Base-by-base conservation (phyloP, 371 early-diverging fungal species). In the Mucor irregularis region DNA sequence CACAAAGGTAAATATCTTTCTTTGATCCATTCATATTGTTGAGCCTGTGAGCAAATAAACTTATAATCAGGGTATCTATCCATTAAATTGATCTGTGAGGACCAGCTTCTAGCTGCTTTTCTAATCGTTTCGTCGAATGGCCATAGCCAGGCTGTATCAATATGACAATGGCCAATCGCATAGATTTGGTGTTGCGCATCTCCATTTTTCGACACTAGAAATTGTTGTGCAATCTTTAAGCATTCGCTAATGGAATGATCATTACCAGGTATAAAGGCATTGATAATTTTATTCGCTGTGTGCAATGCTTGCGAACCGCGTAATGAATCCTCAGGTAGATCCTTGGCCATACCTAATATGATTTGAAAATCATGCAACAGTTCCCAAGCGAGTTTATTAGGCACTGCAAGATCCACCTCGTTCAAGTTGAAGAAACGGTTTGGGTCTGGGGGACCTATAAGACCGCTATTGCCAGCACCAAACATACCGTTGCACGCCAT, bases 121-220 rank as follows among this genome's bases (percentile, higher is more conserved):
- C 96, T 84, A 49, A 90, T 90, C 2, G 97, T 97, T 67, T 97
- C 96, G 51, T 85, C 96, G 65, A 84, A 96, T 0, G 94, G 92
- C 97, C 82, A 81, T 30, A 84, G 33, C 83, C 81, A 83, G 7
- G 82, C 84, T 1, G 88, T 89, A 62, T 89, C 76, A 46, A 68
- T 72, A 49, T 71, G 69, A 53, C 70, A 70, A 39, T 70, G 74
- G 3, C 74, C 74, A 28, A 74, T 45, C 0, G 71, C 70, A 56
- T 56, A 56, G 26, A 70, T 60, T 13, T 57, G 56, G 42, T 73
- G 73, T 21, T 69, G 69, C 14, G 69, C 47, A 21, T 69, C 69
- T 11, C 69, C 73, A 48, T 73, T 70, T 51, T 72, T 84, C 1
- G 73, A 66, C 0, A 62, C 66, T 40, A 95, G 77, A 60, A 94